Evolutionary conservation across 2,329 filamentous ascomycete genomes (phyloP), one percentile per base, ranked within the genome.

Genomic region (Fusarium paranaense): DNA sequence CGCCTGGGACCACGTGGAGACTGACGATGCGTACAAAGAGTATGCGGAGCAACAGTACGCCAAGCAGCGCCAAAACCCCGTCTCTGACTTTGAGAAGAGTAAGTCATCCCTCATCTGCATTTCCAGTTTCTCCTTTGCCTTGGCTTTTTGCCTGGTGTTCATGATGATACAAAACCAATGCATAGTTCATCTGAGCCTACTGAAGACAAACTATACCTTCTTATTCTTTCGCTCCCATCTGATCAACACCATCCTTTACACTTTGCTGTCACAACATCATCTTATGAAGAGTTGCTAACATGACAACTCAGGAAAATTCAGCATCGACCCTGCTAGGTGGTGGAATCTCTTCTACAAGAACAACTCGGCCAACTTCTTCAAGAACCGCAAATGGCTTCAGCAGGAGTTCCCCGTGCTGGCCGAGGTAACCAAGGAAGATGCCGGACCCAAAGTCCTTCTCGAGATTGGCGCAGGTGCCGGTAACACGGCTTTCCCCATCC

Each of bases 341-440:
- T 99, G 97, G 97, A 97, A 99, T 80, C 86, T 93, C 64, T 99
- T 99, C 85, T 99, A 99, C 87, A 95, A 97, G 85, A 98, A 98
- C 85, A 98, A 99, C 84, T 94, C 94, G 22, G 90, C 92, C 78
- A 98, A 98, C 81, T 99, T 99, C 85, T 99, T 99, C 90, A 99
- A 99, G 85, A 94, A 99, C 81, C 90, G 97, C 73, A 98, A 98
- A 82, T 99, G 97, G 97, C 86, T 99, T 35, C 93, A 93, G 74
- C 96, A 98, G 82, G 97, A 99, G 82, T 99, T 99, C 75, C 97
- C 97, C 0, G 86, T 98, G 5, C 86, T 99, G n/a, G 90, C 88
- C 27, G 89, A 94, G 67, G 88, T 98, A 60, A 96, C 93, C 14
- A 85, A 88, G 66, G 88, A 90, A 72, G 91, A 91, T 67, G 91